phyloP scores from a whole-genome alignment of 371 early-diverging fungal species.

The Mucor saturninus region DNA sequence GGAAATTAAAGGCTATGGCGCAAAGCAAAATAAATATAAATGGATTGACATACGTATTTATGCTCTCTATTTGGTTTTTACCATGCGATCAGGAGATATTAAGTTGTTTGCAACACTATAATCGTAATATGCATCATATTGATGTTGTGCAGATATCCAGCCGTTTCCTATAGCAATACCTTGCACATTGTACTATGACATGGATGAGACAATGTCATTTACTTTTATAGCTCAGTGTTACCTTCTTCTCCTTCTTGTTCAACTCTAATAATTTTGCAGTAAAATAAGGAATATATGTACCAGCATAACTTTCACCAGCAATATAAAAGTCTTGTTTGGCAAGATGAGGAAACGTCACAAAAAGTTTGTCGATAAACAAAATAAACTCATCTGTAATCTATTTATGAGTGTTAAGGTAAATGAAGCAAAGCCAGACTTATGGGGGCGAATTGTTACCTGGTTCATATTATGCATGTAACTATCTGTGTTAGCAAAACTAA shows the following conservation, averaged over 20 bases:
- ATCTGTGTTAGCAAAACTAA: constrained; percentile 58
- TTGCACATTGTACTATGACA: constrained; percentile 56
- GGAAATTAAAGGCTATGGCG: constrained; percentile 8
- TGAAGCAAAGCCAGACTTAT: background rate
- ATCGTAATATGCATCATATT: constrained; percentile 65
- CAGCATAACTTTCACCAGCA: constrained; percentile 89
- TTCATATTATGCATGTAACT: constrained; percentile 45
- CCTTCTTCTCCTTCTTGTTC: constrained; percentile 45
- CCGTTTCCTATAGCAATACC: constrained; percentile 87
- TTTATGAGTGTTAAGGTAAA: background rate
- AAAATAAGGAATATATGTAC: constrained; percentile 86
- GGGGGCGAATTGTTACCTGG: constrained; percentile 34
- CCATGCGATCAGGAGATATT: constrained; percentile 39
- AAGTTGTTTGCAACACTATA: constrained; percentile 50
- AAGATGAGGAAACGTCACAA: constrained; percentile 65
- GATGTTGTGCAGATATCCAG: constrained; percentile 83
- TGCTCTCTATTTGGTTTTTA: constrained; percentile 16
- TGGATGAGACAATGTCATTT: background rate
- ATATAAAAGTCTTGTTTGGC: constrained; percentile 67
- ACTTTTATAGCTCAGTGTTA: constrained; percentile 1
- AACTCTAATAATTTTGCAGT: constrained; percentile 59
- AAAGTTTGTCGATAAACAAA: constrained; percentile 67
- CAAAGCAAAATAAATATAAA: too few species aligned
- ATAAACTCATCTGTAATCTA: constrained; percentile 63
- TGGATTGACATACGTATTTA: too few species aligned